These are phyloP conservation scores for Porcisia deanei DNA, from an alignment of 208 protist species.

Conservation along the genomic window DNA sequence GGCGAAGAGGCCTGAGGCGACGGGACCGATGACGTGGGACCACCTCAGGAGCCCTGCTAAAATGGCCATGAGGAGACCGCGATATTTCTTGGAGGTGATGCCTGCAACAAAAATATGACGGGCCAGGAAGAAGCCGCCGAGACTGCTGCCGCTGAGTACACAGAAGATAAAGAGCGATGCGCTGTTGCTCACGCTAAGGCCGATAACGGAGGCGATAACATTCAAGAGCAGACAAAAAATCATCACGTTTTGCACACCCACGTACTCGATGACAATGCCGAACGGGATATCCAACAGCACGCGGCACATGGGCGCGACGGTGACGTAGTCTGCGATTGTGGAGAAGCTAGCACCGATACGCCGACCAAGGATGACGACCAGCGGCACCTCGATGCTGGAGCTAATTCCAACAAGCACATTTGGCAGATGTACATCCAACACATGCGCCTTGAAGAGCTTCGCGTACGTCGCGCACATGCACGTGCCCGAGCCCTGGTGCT, in stretches of 20 bases:
- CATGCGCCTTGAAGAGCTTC: constrained; percentile 47
- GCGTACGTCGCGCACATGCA: constrained; percentile 29
- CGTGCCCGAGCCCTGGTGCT: constrained; percentile 8
- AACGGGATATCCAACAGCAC: constrained; percentile 69
- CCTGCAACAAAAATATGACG: constrained; percentile 81
- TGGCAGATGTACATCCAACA: constrained; percentile 77
- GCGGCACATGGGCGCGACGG: constrained; percentile 50
- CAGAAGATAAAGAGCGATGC: constrained; percentile 47
- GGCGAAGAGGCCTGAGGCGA: constrained; percentile 53
- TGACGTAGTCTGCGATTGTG: constrained; percentile 63
- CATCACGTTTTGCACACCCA: constrained; percentile 70
- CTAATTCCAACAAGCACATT: constrained; percentile 81
- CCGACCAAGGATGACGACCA: constrained; percentile 73
- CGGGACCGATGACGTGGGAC: constrained; percentile 74
- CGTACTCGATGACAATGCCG: constrained; percentile 65
- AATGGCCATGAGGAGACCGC: constrained; percentile 78
- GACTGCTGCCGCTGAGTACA: constrained; percentile 63
- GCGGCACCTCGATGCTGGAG: constrained; percentile 68
- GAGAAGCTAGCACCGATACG: constrained; percentile 46
- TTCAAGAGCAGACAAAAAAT: constrained; percentile 52
- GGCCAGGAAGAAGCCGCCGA: constrained; percentile 78
- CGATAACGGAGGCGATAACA: constrained; percentile 34
- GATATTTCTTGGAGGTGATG: constrained; percentile 65
- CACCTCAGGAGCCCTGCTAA: constrained; percentile 76
- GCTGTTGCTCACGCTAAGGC: constrained; percentile 25